Conservation (phyloP, 2,329 filamentous ascomycete genomes). For the Beauveria medogensis region DNA sequence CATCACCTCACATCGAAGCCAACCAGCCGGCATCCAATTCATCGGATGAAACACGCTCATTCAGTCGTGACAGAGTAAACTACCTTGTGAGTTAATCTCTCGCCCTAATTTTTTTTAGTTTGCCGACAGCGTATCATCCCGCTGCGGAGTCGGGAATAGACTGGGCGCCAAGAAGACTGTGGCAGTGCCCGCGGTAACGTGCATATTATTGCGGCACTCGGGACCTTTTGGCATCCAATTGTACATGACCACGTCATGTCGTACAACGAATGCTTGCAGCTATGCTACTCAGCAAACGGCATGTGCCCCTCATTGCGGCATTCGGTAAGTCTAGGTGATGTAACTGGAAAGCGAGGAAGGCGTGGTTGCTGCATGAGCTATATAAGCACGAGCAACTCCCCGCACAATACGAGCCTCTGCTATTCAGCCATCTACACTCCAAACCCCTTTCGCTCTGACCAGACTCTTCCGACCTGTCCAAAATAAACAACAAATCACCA, state of each 20-base stretch:
- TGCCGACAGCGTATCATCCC: background rate
- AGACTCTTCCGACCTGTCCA: too few relatives aligned
- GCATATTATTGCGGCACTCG: constrained; percentile 5
- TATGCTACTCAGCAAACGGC: background rate
- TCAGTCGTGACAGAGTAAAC: background rate
- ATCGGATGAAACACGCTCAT: background rate
- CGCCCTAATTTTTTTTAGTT: background rate
- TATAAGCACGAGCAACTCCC: background rate
- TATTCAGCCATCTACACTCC: background rate
- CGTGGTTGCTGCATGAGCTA: background rate
- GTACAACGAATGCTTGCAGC: background rate
- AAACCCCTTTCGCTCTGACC: background rate
- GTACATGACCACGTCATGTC: background rate
- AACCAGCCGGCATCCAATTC: background rate
- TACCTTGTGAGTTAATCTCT: background rate
- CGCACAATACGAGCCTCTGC: background rate
- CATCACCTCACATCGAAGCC: background rate
- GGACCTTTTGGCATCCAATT: background rate
- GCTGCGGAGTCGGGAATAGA: background rate
- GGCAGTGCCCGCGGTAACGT: constrained; percentile 1
- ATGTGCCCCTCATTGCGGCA: background rate
- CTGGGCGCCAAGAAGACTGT: constrained; percentile 1
- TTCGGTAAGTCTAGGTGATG: background rate
- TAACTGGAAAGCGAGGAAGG: background rate
- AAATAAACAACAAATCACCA: background rate